A percentile compares a stretch with the other conserved stretches of the same genome.
phyloP scores from a whole-genome alignment of 2,329 filamentous ascomycete species.

The Fusarium sp. region DNA sequence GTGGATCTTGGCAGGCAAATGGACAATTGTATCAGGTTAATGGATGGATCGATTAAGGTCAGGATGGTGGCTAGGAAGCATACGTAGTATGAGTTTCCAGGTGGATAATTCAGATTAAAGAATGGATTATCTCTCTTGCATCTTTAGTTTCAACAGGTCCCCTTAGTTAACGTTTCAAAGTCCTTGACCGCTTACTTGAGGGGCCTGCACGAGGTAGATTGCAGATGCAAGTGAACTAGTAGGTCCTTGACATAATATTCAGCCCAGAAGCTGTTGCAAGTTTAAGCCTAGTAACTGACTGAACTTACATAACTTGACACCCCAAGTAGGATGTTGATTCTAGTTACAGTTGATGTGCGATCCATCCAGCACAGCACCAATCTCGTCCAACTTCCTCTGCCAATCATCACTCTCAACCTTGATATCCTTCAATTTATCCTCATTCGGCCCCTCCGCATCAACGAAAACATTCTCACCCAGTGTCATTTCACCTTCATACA shows the following conservation, averaged over 20 bases:
- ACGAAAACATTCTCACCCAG: slow-evolving; percentile 37
- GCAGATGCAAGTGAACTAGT: too few relatives aligned
- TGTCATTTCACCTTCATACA: slow-evolving; percentile 18
- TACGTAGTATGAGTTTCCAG: too few relatives aligned
- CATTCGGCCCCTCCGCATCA: slow-evolving; percentile 37
- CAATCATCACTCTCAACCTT: slow-evolving; percentile 31
- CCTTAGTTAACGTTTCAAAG: too few relatives aligned
- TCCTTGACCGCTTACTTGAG: too few relatives aligned
- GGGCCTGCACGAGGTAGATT: too few relatives aligned
- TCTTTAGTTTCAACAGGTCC: too few relatives aligned
- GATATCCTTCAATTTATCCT: slow-evolving; percentile 25
- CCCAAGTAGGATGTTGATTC: rapidly evolving
- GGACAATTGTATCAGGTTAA: not conserved
- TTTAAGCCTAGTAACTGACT: not conserved
- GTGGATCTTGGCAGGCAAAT: not conserved
- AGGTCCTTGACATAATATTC: too few relatives aligned
- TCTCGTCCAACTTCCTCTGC: slow-evolving; percentile 39
- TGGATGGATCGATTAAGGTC: not conserved
- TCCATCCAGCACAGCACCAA: slow-evolving; percentile 39
- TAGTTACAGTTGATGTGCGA: not conserved
- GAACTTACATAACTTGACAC: not conserved
- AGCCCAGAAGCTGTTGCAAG: too few relatives aligned
- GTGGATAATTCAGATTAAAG: too few relatives aligned
- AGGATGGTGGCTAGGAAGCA: too few relatives aligned
- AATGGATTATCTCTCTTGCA: too few relatives aligned